Percentiles rank a stretch among this genome's conserved stretches.
phyloP scores from a whole-genome alignment of 2,329 filamentous ascomycete species.

The Raffaelea ambrosiae region DNA sequence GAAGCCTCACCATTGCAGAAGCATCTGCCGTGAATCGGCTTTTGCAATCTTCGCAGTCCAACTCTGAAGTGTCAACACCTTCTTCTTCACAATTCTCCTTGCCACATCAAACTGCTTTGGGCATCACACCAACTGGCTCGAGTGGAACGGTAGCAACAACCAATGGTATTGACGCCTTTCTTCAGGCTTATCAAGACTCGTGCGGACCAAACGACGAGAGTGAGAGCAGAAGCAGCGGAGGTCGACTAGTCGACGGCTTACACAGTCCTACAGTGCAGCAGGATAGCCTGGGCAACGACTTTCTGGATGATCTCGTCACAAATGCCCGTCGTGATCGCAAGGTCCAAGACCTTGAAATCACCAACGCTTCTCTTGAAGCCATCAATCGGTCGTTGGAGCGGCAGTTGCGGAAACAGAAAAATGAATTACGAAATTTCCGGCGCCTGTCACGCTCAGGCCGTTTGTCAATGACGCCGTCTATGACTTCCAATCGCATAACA shows the following conservation, averaged over 20 bases:
- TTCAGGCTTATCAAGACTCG: no score
- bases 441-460: slow-evolving; percentile 77
- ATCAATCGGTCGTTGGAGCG: slow-evolving; percentile 92
- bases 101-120: background rate
- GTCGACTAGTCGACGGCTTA: slow-evolving; percentile 18
- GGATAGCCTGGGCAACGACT: slow-evolving; percentile 23
- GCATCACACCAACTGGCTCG: no score
- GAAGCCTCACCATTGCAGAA: slow-evolving; percentile 23
- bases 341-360: slow-evolving; percentile 92
- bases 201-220: slow-evolving; percentile 19
- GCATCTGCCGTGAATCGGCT: slow-evolving; percentile 9
- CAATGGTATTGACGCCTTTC: no score
- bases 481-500: slow-evolving; percentile 29
- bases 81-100: slow-evolving; percentile 2
- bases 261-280: slow-evolving; percentile 50
- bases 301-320: slow-evolving; percentile 68
- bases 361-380: slow-evolving; percentile 86
- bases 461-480: slow-evolving; percentile 46
- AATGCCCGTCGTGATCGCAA: slow-evolving; percentile 88
- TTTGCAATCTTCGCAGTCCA: slow-evolving; percentile 6
- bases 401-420: slow-evolving; percentile 83
- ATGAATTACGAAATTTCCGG: slow-evolving; percentile 76
- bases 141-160: no score
- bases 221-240: slow-evolving; percentile 14
- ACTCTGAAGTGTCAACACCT: slow-evolving; percentile 9